Evolutionary conservation across 2,329 filamentous ascomycete species (phyloP).

Genomic region (Trichoderma sp.): DNA sequence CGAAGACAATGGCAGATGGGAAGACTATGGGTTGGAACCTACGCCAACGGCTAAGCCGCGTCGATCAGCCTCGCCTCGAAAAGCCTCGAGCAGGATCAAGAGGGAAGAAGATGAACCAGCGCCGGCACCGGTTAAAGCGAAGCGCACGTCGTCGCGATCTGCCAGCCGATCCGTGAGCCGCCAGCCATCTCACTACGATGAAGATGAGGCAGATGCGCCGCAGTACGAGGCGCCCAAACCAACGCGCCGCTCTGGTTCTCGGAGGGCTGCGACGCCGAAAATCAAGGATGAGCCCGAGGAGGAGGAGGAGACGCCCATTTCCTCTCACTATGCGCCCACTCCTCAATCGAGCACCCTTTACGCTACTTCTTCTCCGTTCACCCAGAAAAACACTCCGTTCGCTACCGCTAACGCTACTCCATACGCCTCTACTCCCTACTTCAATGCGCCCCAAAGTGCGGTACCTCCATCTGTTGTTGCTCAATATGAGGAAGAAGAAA

Average conservation of each 20-base stretch:
- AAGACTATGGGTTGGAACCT: slow-evolving; percentile 56
- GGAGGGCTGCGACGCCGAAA: slow-evolving; percentile 51
- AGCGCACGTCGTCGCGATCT: slow-evolving; percentile 53
- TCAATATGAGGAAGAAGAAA: slow-evolving; percentile 45
- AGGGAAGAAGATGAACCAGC: slow-evolving; percentile 47
- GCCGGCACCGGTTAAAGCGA: slow-evolving; percentile 40
- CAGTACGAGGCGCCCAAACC: slow-evolving; percentile 39
- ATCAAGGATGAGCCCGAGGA: slow-evolving; percentile 53
- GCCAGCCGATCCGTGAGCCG: slow-evolving; percentile 54
- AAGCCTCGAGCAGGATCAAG: slow-evolving; percentile 52
- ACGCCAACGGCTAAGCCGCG: slow-evolving; percentile 45
- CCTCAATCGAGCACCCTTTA: background rate
- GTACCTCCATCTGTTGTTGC: background rate
- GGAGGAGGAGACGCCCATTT: slow-evolving; percentile 20
- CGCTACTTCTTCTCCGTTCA: background rate
- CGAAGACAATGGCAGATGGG: slow-evolving; percentile 61
- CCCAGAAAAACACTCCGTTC: background rate
- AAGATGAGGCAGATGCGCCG: slow-evolving; percentile 39
- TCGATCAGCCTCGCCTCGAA: slow-evolving; percentile 55
- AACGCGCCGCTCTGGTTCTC: slow-evolving; percentile 48
- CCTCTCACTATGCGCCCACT: background rate
- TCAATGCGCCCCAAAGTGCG: background rate
- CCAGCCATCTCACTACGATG: slow-evolving; percentile 52
- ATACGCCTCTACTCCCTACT: background rate
- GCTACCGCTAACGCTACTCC: background rate